Conservation (phyloP, 2,329 filamentous ascomycete genomes). For the Phoma herbarum region DNA sequence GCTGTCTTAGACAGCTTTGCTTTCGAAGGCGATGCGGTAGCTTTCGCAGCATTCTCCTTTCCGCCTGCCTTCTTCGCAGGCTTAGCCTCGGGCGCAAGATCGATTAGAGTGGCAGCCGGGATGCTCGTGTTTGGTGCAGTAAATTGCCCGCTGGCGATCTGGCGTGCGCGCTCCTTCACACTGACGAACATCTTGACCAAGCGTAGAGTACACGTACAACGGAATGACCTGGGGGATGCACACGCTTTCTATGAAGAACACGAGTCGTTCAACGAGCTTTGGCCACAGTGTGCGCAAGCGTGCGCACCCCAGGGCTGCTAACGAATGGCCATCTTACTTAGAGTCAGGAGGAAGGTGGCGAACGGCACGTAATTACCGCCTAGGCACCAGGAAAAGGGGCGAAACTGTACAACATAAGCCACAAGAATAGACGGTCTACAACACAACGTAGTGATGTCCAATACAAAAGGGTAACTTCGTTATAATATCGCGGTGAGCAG, state of each 20-base stretch:
- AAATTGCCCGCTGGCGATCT: conserved; percentile 26
- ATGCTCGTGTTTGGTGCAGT: conserved; percentile 1
- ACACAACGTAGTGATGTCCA: too few species aligned
- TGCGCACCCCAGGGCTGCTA: conserved; percentile 15
- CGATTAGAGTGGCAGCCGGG: conserved; percentile 2
- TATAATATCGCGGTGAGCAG: not conserved
- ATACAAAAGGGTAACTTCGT: not conserved
- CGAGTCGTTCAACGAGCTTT: conserved; percentile 16
- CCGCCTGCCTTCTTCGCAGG: conserved; percentile 3
- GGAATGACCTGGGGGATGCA: conserved; percentile 14
- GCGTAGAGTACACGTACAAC: conserved; percentile 14
- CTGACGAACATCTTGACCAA: conserved; percentile 25
- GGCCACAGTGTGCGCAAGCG: conserved; percentile 18
- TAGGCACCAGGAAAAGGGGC: conserved; percentile 21
- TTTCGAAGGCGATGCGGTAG: not conserved
- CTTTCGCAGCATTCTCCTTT: conserved; percentile 5
- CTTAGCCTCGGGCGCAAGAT: conserved; percentile 11
- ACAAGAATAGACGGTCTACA: not conserved
- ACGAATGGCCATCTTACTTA: conserved; percentile 17
- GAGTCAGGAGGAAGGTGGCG: conserved; percentile 21
- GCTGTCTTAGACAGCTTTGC: conserved; percentile 5
- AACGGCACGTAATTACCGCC: conserved; percentile 22
- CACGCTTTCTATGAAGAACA: conserved; percentile 17
- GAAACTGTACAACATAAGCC: conserved; percentile 15
- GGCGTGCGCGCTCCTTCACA: conserved; percentile 26